phyloP scores from a whole-genome alignment of 495 filamentous ascomycete genomes.

The Friedmanniomyces endolithicus region DNA sequence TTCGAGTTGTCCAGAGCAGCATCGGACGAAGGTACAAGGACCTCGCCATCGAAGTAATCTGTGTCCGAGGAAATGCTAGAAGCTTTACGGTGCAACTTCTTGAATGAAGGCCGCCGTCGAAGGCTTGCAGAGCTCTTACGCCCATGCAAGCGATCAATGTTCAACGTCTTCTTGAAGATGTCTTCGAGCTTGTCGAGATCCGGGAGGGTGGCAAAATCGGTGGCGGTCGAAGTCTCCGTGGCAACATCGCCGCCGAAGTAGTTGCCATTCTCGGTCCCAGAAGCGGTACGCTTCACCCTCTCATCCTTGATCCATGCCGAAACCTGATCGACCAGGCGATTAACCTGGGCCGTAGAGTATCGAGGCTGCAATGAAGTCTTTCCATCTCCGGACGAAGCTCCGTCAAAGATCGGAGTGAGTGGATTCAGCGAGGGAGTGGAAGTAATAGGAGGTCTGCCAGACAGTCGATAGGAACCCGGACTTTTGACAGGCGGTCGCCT shows the following conservation, averaged over 20 bases:
- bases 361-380: background rate
- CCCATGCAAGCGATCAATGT: conserved; percentile 29
- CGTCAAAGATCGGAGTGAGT: conserved; percentile 11
- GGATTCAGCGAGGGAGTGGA: conserved; percentile 1
- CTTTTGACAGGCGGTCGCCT: conserved; percentile 23
- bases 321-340: conserved; percentile 57
- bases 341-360: conserved; percentile 14
- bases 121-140: conserved; percentile 21
- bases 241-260: background rate
- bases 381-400: background rate
- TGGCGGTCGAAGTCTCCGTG: background rate
- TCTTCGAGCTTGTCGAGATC: conserved; percentile 27
- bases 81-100: conserved; percentile 24
- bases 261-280: background rate
- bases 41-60: conserved; percentile 59
- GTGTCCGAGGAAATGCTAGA: conserved; percentile 57
- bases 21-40: conserved; percentile 64
- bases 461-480: conserved; percentile 21
- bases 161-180: conserved; percentile 26
- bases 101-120: conserved; percentile 19
- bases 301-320: conserved; percentile 69
- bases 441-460: conserved; percentile 20
- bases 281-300: conserved; percentile 39
- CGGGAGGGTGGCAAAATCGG: conserved; percentile 1
- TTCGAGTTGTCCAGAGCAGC: conserved; percentile 76